These are phyloP conservation scores for Henckelia pumila DNA, from an alignment of 257 asterid species.

Conservation along the genomic window DNA sequence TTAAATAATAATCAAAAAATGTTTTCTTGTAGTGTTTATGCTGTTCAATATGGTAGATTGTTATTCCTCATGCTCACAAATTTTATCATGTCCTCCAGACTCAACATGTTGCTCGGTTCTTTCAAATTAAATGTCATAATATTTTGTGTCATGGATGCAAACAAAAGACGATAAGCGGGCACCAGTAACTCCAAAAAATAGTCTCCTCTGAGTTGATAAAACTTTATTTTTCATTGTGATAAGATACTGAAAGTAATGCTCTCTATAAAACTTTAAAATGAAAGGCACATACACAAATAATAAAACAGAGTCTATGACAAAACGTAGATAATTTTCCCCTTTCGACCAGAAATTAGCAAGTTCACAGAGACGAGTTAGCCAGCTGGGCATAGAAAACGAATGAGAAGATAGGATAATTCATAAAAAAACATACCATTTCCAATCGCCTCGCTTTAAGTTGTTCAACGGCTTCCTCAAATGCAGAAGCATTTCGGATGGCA, in stretches of 20 bases:
- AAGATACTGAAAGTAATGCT: constrained; percentile 5
- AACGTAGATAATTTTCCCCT: not conserved
- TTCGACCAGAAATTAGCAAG: constrained; percentile 19
- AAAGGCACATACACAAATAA: not conserved
- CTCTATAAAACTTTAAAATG: not conserved
- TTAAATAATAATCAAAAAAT: not conserved
- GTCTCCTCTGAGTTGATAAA: constrained; percentile 7
- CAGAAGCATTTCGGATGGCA: constrained; percentile 70
- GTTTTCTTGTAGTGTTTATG: not conserved
- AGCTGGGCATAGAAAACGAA: constrained; percentile 13
- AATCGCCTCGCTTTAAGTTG: constrained; percentile 51
- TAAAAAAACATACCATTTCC: constrained; percentile 52
- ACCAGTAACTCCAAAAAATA: constrained; percentile 13
- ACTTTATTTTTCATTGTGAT: not conserved
- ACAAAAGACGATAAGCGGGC: not conserved
- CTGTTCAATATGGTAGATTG: not conserved
- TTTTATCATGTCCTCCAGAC: constrained; percentile 6
- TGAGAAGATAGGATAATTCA: constrained; percentile 9
- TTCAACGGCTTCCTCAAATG: constrained; percentile 68
- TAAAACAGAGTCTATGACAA: not conserved
- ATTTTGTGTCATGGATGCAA: not conserved
- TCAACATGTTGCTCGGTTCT: not conserved
- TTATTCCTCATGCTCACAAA: not conserved
- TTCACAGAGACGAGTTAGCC: not conserved
- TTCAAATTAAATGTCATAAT: not conserved